Conservation (phyloP, 192 early-diverging fungal species). For the Dissophora ornata region DNA sequence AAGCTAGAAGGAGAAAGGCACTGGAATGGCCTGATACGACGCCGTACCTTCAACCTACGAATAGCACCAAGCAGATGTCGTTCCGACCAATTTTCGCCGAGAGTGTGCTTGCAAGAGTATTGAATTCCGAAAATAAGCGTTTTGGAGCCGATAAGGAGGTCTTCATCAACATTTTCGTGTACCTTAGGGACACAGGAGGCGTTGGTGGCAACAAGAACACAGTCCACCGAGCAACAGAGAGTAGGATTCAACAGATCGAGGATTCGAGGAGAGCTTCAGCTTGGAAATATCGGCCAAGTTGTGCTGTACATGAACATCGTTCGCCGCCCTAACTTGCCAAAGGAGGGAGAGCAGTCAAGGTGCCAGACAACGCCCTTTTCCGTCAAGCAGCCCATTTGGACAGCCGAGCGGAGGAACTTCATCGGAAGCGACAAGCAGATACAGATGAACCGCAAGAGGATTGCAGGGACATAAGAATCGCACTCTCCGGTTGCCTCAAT, state of each 20-base stretch:
- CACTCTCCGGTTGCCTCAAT: no score
- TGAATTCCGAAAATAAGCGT: neutral
- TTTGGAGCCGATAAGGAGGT: neutral
- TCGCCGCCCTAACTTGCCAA: neutral
- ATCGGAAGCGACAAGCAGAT: neutral
- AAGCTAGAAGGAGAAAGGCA: no score
- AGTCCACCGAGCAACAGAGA: no score
- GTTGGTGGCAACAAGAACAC: neutral
- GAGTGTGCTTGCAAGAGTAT: neutral
- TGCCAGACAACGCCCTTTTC: no score
- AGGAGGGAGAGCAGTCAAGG: neutral
- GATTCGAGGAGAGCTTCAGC: no score
- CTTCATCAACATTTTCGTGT: neutral
- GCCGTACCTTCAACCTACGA: neutral
- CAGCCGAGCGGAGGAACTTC: neutral
- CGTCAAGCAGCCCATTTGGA: no score
- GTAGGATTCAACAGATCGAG: neutral
- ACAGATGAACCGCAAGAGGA: neutral
- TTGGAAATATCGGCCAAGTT: neutral
- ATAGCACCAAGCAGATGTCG: neutral
- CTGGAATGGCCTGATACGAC: no score
- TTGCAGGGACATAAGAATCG: neutral
- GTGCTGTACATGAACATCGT: neutral
- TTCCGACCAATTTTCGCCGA: neutral
- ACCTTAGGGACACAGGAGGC: neutral